phyloP scores from a whole-genome alignment of 1,284 basidiomycete species.

The Phellinidium pouzarii region DNA sequence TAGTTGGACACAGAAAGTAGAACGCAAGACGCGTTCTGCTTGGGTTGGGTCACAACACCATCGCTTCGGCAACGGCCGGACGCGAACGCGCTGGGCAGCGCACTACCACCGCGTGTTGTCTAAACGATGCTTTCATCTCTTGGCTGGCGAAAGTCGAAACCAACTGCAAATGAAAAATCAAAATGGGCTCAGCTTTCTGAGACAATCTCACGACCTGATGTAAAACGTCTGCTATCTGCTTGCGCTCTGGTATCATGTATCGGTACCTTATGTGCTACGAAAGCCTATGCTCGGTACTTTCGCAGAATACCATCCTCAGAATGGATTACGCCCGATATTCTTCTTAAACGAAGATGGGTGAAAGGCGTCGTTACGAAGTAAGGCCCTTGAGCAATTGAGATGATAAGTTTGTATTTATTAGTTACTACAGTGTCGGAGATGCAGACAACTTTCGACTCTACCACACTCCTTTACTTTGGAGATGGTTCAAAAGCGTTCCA shows the following conservation, averaged over 20 bases:
- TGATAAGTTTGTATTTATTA: background rate
- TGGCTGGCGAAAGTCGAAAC: too few species aligned
- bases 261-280: background rate
- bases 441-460: slow-evolving; percentile 77
- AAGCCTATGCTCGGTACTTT: slow-evolving; percentile 49
- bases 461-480: slow-evolving; percentile 76
- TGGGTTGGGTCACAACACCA: background rate
- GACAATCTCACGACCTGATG: too few species aligned
- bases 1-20: background rate
- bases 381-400: slow-evolving; percentile 20
- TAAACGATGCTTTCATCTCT: too few species aligned
- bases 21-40: slow-evolving; percentile 4
- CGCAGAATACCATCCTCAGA: slow-evolving; percentile 54
- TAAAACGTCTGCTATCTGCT: too few species aligned
- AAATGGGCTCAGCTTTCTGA: too few species aligned
- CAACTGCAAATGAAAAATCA: too few species aligned
- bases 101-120: too few species aligned
- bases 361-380: slow-evolving; percentile 72
- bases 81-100: too few species aligned
- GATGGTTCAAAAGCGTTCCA: slow-evolving; percentile 64
- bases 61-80: slow-evolving; percentile 3
- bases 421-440: slow-evolving; percentile 63
- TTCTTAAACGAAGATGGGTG: slow-evolving; percentile 55
- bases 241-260: background rate
- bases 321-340: slow-evolving; percentile 54